phyloP scores from a whole-genome alignment of 164 flowering plant genomes.

The Hamamelis virginiana region DNA sequence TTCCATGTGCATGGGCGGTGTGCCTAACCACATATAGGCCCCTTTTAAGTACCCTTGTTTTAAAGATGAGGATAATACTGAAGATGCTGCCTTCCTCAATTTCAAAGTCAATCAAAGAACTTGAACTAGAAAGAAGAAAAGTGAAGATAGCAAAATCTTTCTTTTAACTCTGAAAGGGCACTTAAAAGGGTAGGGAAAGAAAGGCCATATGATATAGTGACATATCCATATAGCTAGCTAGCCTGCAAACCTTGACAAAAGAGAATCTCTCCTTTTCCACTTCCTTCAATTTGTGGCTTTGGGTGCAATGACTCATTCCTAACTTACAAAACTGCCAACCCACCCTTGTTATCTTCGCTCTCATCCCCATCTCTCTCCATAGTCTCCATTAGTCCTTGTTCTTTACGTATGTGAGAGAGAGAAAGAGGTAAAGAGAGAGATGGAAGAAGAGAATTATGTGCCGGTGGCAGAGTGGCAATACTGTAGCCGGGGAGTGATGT shows the following conservation, averaged over 20 bases:
- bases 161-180: not conserved
- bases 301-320: slow-evolving; percentile 30
- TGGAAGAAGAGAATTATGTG: slow-evolving; percentile 23
- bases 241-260: slow-evolving; percentile 31
- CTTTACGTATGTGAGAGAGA: not conserved
- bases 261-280: slow-evolving; percentile 31
- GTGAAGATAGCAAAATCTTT: not conserved
- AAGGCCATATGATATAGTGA: slow-evolving; percentile 16
- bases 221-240: slow-evolving; percentile 17
- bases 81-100: not conserved
- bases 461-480: slow-evolving; percentile 12
- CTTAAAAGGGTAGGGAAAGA: not conserved
- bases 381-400: not conserved
- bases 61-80: not conserved
- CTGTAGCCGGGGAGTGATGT: slow-evolving; percentile 14
- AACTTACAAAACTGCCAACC: slow-evolving; percentile 24
- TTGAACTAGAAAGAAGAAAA: not conserved
- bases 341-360: slow-evolving; percentile 23
- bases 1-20: not conserved
- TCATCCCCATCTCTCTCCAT: slow-evolving; percentile 12
- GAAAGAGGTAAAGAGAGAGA: slow-evolving; percentile 6
- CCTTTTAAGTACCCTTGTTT: not conserved
- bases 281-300: slow-evolving; percentile 26
- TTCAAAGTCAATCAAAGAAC: slow-evolving; percentile 5
- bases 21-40: not conserved